Base-by-base conservation (phyloP, 768 basidiomycete genomes). In the Coprinopsis marcescibilis region DNA sequence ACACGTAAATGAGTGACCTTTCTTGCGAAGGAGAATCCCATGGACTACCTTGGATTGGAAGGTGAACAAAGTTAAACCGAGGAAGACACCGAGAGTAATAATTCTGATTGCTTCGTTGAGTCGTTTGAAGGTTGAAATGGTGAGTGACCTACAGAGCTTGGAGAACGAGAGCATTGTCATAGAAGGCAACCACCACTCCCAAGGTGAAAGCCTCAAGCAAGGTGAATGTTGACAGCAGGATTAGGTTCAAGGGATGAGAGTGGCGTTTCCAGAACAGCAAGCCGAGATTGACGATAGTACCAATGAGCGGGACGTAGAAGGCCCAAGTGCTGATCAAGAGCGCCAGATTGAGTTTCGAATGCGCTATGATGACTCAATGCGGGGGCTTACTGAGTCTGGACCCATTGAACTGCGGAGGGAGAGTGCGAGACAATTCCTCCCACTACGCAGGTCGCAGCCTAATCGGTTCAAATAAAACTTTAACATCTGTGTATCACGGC, bases 251-350 rank as follows among this genome's bases (percentile, higher is more conserved):
- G 19, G 95, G 95, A 62, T 89, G 81, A 60, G 78, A 81, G 64
- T 95, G 93, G 47, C 94, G 83, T 66, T 96, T 94, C 87, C 87
- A 94, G 70, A 81, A 95, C 3, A 93, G 76, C 27, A 89, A 65
- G 1, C 83, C 81, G 23, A 96, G 79, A 51, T 85, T 86, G 57
- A 86, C 63, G 49, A 97, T 68, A 17, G 89, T 85, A 17, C 83
- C 89, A 52, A 92, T 76, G 29, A 90, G 71, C 10, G 87, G 81
- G 19, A 89, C 67, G 59, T 85, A 89, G 67, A 91, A 79, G 2
- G 85, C 59, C 92, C 93, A 95, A 27, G 71, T 57, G 58, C 88
- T 90, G 46, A 2, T 33, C 14, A 19, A 32, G 12, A 19, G 10
- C 32, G 15, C 36, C 4, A 2, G 36, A 49, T 29, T 39, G 21